Evolutionary conservation across 495 filamentous ascomycete species (phyloP).

Genomic region (Bathelium albidoporum): DNA sequence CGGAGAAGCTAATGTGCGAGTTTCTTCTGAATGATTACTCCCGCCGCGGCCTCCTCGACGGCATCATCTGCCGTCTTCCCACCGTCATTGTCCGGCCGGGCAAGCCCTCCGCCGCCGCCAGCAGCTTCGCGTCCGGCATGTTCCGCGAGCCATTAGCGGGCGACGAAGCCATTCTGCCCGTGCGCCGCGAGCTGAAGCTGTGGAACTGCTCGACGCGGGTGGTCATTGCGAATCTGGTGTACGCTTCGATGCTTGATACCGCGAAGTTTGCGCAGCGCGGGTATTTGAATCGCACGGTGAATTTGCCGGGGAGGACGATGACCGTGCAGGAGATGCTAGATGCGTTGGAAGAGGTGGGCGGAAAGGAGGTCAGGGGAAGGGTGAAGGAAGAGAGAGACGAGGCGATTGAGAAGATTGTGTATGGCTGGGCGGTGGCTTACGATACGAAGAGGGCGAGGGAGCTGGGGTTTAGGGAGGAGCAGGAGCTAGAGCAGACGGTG

Average conservation of each 20-base stretch:
- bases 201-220: conserved; percentile 61
- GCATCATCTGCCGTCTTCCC: conserved; percentile 56
- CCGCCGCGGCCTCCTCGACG: conserved; percentile 58
- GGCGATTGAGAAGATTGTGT: conserved; percentile 56
- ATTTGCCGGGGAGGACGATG: conserved; percentile 63
- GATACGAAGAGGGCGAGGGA: conserved; percentile 34
- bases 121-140: conserved; percentile 64
- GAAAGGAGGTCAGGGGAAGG: conserved; percentile 52
- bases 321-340: conserved; percentile 67
- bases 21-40: conserved; percentile 66
- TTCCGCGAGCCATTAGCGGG: conserved; percentile 57
- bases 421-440: conserved; percentile 62
- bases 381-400: conserved; percentile 58
- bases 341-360: conserved; percentile 57
- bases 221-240: conserved; percentile 59
- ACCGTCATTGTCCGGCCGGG: conserved; percentile 68
- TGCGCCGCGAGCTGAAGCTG: conserved; percentile 43
- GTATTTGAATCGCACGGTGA: conserved; percentile 50
- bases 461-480: conserved; percentile 21
- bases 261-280: not conserved
- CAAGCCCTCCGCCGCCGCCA: conserved; percentile 63
- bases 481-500: conserved; percentile 20
- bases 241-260: conserved; percentile 36
- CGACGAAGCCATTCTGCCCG: conserved; percentile 53
- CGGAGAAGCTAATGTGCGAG: conserved; percentile 71